Conservation (phyloP, 2,329 filamentous ascomycete species). For the Nemania diffusa region DNA sequence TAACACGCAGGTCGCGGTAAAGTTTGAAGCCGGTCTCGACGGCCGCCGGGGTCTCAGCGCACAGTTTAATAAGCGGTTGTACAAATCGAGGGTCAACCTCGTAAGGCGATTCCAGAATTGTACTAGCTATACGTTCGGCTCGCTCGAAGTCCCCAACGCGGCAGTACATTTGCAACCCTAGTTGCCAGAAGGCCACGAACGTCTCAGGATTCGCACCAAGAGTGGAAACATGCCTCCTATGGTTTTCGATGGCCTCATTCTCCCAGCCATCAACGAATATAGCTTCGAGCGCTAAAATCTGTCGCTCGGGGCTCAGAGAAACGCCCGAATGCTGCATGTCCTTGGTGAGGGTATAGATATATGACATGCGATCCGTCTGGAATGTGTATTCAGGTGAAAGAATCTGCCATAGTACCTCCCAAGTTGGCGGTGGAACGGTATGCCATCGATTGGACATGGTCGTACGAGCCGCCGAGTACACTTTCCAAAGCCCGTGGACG, state of each 20-base stretch:
- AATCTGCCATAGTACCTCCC: conserved; percentile 73
- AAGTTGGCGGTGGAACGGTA: conserved; percentile 68
- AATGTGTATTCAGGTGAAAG: conserved; percentile 62
- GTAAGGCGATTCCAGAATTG: conserved; percentile 59
- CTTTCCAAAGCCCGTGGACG: conserved; percentile 55
- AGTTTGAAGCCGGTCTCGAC: conserved; percentile 71
- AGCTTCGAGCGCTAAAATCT: conserved; percentile 74
- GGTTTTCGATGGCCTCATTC: conserved; percentile 69
- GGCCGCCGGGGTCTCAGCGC: conserved; percentile 63
- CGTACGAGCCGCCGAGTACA: conserved; percentile 59
- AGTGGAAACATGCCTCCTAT: conserved; percentile 66
- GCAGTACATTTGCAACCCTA: conserved; percentile 74
- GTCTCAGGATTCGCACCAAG: conserved; percentile 62
- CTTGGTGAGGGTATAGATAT: conserved; percentile 69
- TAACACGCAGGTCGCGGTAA: conserved; percentile 72
- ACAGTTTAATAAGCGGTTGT: conserved; percentile 76
- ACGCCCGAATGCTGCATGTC: conserved; percentile 72
- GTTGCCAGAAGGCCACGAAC: conserved; percentile 68
- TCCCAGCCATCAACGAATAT: conserved; percentile 71
- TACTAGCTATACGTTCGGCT: conserved; percentile 66
- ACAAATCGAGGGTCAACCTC: conserved; percentile 65
- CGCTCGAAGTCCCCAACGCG: conserved; percentile 66
- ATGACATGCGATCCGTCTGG: conserved; percentile 67
- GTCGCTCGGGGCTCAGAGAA: conserved; percentile 65
- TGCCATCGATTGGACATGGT: conserved; percentile 59